A percentile compares a stretch with the other conserved stretches of the same genome.
Evolutionary conservation across 2,329 filamentous ascomycete genomes (phyloP).

Genomic region (Salinomyces thailandicus): DNA sequence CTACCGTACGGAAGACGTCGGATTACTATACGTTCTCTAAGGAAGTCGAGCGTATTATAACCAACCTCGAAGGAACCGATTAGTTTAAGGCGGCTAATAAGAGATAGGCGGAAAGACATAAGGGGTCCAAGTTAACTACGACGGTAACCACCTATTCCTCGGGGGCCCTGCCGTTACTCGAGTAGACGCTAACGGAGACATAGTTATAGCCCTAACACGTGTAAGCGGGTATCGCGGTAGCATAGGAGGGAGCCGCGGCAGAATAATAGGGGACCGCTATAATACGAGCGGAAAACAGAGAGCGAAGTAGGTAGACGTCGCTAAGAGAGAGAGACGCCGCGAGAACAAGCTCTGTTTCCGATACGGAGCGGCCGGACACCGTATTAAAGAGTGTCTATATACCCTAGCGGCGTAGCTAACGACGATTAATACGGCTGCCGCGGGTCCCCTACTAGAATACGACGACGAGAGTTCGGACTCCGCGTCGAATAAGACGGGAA

Average conservation of each 20-base stretch:
- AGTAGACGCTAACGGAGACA: constrained; percentile 2
- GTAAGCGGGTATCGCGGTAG: background rate
- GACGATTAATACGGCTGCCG: constrained; percentile 1
- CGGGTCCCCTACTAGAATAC: constrained; percentile 1
- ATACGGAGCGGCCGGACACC: background rate
- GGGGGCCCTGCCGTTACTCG: background rate
- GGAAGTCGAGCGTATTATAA: constrained; percentile 5
- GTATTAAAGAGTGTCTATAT: constrained; percentile 2
- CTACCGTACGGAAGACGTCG: background rate
- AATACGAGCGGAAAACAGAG: background rate
- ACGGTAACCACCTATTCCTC: constrained; percentile 1
- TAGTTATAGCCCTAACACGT: constrained; percentile 2
- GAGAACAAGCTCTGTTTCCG: background rate
- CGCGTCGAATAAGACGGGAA: background rate
- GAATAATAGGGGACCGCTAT: background rate
- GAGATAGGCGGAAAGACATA: constrained; percentile 1
- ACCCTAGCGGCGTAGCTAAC: background rate
- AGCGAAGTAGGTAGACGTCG: background rate
- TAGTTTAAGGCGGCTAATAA: constrained; percentile 5
- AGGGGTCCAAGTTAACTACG: background rate
- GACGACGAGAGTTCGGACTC: background rate
- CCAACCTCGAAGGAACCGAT: constrained; percentile 1
- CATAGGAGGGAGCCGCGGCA: background rate
- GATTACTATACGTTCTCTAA: constrained; percentile 2
- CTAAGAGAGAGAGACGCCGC: background rate